Evolutionary conservation across 2,329 filamentous ascomycete genomes (phyloP).

Genomic region (Exserohilum rostratum): DNA sequence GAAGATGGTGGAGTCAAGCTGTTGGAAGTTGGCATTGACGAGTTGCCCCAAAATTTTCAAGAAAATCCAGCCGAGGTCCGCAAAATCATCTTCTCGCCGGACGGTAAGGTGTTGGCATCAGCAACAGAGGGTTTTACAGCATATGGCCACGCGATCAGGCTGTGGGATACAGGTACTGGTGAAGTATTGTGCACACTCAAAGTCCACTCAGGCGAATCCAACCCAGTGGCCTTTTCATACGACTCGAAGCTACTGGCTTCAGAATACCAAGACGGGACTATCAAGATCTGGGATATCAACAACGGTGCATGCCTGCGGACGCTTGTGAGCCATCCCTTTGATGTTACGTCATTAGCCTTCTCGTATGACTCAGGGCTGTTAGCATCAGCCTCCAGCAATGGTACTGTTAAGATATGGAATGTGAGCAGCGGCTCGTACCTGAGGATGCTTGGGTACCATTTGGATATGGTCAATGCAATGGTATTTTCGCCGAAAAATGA

Average conservation of each 20-base stretch:
- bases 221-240: too few species aligned
- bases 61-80: not conserved
- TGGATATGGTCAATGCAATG: not conserved
- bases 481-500: not conserved
- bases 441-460: not conserved
- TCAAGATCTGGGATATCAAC: not conserved
- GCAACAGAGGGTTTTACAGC: not conserved
- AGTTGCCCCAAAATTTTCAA: not conserved
- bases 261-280: not conserved
- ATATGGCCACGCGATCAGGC: not conserved
- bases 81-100: not conserved
- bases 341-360: not conserved
- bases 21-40: not conserved
- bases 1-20: not conserved
- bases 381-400: not conserved
- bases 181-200: too few species aligned
- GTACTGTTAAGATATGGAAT: not conserved
- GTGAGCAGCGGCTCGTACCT: not conserved
- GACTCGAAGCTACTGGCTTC: too few species aligned
- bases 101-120: not conserved
- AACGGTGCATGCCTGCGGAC: not conserved
- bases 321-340: not conserved
- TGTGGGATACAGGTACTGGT: not conserved
- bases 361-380: not conserved
- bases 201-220: too few species aligned